Evolutionary conservation across 306 rosid genomes (phyloP).

Genomic region (Abrus precatorius): DNA sequence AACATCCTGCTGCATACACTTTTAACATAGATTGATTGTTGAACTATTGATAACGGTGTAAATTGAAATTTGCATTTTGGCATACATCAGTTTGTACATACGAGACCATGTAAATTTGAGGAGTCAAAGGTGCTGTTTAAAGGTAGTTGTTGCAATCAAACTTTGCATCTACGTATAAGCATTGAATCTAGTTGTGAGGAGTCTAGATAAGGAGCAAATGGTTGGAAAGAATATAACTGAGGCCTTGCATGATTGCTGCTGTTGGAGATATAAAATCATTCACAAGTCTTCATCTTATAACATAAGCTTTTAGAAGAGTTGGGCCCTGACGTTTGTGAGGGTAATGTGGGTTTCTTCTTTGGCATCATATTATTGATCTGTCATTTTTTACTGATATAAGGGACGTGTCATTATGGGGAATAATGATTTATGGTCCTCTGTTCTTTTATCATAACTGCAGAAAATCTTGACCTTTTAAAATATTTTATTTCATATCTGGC

Average conservation of each 20-base stretch:
- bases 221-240: neutral
- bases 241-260: neutral
- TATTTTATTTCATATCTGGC: neutral
- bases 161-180: conserved; percentile 9
- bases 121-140: neutral
- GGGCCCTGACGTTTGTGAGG: conserved; percentile 5
- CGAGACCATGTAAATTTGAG: conserved; percentile 15
- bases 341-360: conserved; percentile 4
- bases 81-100: neutral
- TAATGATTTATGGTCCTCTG: neutral
- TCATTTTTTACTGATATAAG: neutral
- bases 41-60: conserved; percentile 1
- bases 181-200: conserved; percentile 22
- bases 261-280: conserved; percentile 18
- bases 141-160: neutral
- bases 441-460: neutral
- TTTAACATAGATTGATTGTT: too few relatives aligned
- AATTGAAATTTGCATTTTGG: neutral
- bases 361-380: neutral
- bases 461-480: neutral
- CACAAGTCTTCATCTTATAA: neutral
- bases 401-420: neutral
- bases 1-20: too few relatives aligned
- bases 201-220: conserved; percentile 7
- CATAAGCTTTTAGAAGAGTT: conserved; percentile 15